phyloP scores from a whole-genome alignment of 2,329 filamentous ascomycete species.

The Fonsecaea monophora region DNA sequence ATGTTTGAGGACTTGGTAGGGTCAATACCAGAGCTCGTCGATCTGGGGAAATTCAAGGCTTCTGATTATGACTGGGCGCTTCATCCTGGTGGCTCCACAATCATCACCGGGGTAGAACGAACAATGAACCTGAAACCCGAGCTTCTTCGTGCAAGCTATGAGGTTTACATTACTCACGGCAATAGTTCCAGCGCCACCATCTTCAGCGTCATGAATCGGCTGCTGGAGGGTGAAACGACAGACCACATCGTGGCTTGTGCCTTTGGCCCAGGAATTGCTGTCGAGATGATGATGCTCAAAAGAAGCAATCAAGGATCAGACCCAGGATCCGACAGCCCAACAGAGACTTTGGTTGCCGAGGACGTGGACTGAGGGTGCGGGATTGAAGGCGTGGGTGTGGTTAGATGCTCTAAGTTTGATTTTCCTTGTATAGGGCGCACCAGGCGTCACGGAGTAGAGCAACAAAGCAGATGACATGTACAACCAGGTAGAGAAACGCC shows the following conservation, averaged over 20 bases:
- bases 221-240: slow-evolving; percentile 57
- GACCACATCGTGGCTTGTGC: slow-evolving; percentile 69
- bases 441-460: slow-evolving; percentile 29
- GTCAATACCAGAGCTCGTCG: slow-evolving; percentile 50
- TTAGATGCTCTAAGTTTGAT: neutral
- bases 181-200: slow-evolving; percentile 73
- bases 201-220: slow-evolving; percentile 68
- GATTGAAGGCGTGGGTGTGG: neutral
- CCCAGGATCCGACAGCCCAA: slow-evolving; percentile 37
- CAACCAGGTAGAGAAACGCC: slow-evolving; percentile 38
- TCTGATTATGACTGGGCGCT: slow-evolving; percentile 75
- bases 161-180: slow-evolving; percentile 71
- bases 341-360: slow-evolving; percentile 38
- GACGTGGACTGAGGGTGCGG: slow-evolving; percentile 35
- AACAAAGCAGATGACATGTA: slow-evolving; percentile 34
- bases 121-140: slow-evolving; percentile 63
- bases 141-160: slow-evolving; percentile 73
- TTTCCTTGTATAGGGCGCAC: slow-evolving; percentile 15
- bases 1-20: slow-evolving; percentile 63
- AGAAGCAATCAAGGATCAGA: slow-evolving; percentile 23
- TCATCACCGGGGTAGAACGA: slow-evolving; percentile 68
- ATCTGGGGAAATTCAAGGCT: slow-evolving; percentile 51
- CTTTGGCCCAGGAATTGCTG: slow-evolving; percentile 72
- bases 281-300: slow-evolving; percentile 72
- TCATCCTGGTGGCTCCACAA: slow-evolving; percentile 72